A percentile compares a stretch with the other conserved stretches of the same genome.
phyloP scores from a whole-genome alignment of 2,329 filamentous ascomycete species.

The Trichophyton equinum region DNA sequence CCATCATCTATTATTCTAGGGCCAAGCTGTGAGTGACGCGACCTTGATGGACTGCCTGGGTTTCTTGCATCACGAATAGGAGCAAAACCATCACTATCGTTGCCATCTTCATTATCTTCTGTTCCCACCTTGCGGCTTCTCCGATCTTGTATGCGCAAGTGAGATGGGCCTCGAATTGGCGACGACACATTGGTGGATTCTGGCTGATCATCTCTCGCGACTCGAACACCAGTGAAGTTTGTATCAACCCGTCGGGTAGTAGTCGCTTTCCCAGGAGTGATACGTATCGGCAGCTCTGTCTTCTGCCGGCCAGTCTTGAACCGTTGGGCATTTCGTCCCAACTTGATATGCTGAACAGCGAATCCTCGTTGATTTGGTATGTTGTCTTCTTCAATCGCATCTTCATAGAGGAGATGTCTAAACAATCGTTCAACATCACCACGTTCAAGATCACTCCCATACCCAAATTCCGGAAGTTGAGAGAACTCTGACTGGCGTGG shows the following conservation, averaged over 20 bases:
- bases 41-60: conserved; percentile 11
- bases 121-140: not conserved
- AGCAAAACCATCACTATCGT: conserved; percentile 34
- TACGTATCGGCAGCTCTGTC: conserved; percentile 44
- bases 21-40: conserved; percentile 24
- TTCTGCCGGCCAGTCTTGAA: conserved; percentile 32
- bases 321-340: conserved; percentile 34
- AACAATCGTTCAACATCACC: conserved; percentile 77
- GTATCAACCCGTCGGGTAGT: conserved; percentile 15
- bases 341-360: conserved; percentile 53
- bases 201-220: conserved; percentile 37
- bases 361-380: conserved; percentile 53
- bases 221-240: conserved; percentile 22
- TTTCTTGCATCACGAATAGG: conserved; percentile 27
- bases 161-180: conserved; percentile 40
- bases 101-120: conserved; percentile 24
- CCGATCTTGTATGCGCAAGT: conserved; percentile 20
- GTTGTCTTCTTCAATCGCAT: conserved; percentile 60
- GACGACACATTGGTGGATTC: conserved; percentile 57
- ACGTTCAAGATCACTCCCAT: conserved; percentile 56
- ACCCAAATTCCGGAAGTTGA: conserved; percentile 48
- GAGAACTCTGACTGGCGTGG: conserved; percentile 41
- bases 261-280: conserved; percentile 25
- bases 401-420: conserved; percentile 59
- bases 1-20: conserved; percentile 37